Evolutionary conservation across 2,329 filamentous ascomycete genomes (phyloP), one percentile per base, ranked within the genome.

Genomic region (Pseudogymnoascus sp.): DNA sequence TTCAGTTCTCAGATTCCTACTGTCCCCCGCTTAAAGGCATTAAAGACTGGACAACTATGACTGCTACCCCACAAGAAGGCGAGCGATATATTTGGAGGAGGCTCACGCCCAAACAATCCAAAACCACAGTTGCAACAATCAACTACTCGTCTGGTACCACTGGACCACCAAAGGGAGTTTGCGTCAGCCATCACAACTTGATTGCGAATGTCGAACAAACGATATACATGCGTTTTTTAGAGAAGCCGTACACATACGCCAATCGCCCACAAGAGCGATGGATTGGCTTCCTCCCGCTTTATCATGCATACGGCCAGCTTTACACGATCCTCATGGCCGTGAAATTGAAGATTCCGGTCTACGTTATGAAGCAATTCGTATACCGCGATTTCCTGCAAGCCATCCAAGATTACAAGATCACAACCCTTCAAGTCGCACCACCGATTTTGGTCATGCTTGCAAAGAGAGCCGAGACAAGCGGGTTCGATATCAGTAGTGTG

Each of bases 271-370:
- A 72, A 7, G 81, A 81, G 67, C 74, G 79, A 41, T 81, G 80
- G 78, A 68, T 82, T 33, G 79, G 84, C 59, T 87, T 89, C 70
- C 74, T 90, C 14, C 88, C 88, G 0, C 81, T 88, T 70, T 88
- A 86, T 68, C 84, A 86, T 68, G 83, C 82, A 7, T 83, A 81
- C 65, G 80, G 80, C 2, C 83, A 85, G 69, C 75, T 81, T 2
- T 77, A 78, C 62, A 80, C 80, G 62, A 80, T 79, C 64, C 72
- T 83, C 33, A 76, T 78, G 66, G 77, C 77, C 0, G 70, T 76
- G 11, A 77, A 74, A 65, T 72, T 77, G 31, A 70, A 73, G 2
- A 71, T 79, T 0, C 78, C 80, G 1, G 75, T 83, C 11, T 85
- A 83, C 67, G 72, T 85, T 64, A 85, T 87, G 82, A 63, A 79